phyloP scores from a whole-genome alignment of 495 filamentous ascomycete genomes.

The Beverwykella pulmonaria region DNA sequence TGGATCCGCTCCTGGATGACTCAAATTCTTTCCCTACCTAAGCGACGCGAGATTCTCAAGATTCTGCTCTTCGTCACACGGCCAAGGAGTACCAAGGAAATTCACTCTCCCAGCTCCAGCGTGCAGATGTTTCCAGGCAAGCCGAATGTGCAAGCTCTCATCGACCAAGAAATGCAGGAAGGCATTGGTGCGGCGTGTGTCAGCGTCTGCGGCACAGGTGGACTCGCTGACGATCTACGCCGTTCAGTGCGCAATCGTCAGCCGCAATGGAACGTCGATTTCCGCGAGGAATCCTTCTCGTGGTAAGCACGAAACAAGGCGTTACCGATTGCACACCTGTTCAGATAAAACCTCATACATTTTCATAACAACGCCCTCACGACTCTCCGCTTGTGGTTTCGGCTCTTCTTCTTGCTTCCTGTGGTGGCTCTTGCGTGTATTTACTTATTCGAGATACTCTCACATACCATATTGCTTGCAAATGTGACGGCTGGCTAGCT shows the following conservation, averaged over 20 bases:
- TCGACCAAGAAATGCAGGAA: conserved; percentile 73
- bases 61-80: conserved; percentile 88
- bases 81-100: conserved; percentile 71
- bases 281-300: conserved; percentile 85
- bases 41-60: conserved; percentile 73
- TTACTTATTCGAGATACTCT: neutral
- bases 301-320: conserved; percentile 58
- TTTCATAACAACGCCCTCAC: conserved; percentile 3
- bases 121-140: conserved; percentile 85
- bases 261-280: conserved; percentile 67
- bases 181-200: conserved; percentile 90
- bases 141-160: conserved; percentile 75
- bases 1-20: conserved; percentile 97
- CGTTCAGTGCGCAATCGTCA: conserved; percentile 70
- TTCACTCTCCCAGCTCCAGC: conserved; percentile 67
- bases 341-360: neutral
- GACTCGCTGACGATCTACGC: conserved; percentile 81
- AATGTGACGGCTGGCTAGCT: neutral
- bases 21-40: conserved; percentile 74
- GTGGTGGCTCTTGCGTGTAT: neutral
- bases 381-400: neutral
- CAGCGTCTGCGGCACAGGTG: conserved; percentile 82
- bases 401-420: neutral
- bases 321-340: neutral
- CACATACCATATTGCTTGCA: neutral